These are phyloP conservation scores for Pyrrhoderma noxium DNA, from an alignment of 1,284 basidiomycete genomes.

Conservation along the genomic window DNA sequence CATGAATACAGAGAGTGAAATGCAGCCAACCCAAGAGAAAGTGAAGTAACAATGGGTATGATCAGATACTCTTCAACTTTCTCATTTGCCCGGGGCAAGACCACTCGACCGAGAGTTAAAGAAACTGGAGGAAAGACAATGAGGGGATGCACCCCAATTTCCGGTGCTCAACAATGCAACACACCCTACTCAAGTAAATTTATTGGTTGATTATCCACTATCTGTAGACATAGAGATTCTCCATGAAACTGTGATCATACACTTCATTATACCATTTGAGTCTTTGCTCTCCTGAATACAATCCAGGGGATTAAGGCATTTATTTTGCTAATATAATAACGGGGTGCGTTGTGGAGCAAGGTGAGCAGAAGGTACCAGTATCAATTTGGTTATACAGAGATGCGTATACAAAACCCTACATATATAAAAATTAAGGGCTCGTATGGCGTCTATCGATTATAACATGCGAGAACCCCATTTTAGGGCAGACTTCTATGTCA, in stretches of 20 bases:
- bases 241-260: no score
- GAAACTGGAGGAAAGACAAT: constrained; percentile 22
- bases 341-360: constrained; percentile 23
- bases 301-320: constrained; percentile 31
- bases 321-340: constrained; percentile 27
- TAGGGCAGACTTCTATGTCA: constrained; percentile 33
- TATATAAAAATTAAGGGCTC: background rate
- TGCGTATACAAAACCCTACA: constrained; percentile 21
- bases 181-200: no score
- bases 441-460: constrained; percentile 20
- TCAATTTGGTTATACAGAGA: constrained; percentile 25
- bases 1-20: constrained; percentile 26
- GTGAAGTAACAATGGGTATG: background rate
- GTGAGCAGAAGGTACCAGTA: constrained; percentile 27
- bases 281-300: constrained; percentile 20
- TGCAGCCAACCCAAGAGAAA: background rate
- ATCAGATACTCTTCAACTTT: background rate
- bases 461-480: constrained; percentile 26
- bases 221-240: no score
- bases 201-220: no score
- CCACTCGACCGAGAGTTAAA: constrained; percentile 29
- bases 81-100: constrained; percentile 32
- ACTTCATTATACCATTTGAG: background rate
- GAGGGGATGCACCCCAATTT: no score
- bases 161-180: no score